phyloP scores from a whole-genome alignment of 1,284 basidiomycete genomes.

The Mixia osmundae region DNA sequence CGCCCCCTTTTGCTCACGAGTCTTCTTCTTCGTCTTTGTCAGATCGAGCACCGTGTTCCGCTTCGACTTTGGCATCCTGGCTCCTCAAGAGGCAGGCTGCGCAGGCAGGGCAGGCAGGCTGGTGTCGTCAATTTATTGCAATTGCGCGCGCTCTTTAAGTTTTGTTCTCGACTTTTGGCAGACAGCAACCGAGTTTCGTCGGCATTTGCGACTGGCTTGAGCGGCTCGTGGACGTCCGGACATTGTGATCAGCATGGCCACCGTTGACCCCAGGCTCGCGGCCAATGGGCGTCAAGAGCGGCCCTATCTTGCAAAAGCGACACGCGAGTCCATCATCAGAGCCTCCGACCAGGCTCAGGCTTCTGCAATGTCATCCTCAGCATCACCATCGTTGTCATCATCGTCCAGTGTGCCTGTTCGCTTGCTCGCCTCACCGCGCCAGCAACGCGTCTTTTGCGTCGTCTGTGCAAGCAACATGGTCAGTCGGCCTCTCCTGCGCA shows the following conservation, averaged over 20 bases:
- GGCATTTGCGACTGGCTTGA: no score
- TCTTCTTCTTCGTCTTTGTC: conserved; percentile 31
- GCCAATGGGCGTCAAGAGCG: neutral
- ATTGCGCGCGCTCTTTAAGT: no score
- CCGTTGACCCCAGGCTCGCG: neutral
- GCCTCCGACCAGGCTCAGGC: neutral
- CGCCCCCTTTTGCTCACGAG: conserved; percentile 47
- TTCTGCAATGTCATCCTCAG: neutral
- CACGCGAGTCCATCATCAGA: neutral
- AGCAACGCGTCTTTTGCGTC: conserved; percentile 45
- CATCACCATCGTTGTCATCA: neutral
- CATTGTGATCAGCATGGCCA: neutral
- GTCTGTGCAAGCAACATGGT: conserved; percentile 96
- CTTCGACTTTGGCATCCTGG: conserved; percentile 12
- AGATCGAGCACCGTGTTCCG: conserved; percentile 28
- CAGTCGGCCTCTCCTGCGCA: conserved; percentile 16
- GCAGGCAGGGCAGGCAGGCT: no score
- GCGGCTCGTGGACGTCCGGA: neutral
- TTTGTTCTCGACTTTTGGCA: no score
- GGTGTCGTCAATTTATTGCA: no score
- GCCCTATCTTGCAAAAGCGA: neutral
- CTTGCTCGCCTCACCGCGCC: conserved; percentile 2
- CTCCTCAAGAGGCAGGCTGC: no score
- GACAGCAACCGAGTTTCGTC: no score
- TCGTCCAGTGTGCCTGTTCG: conserved; percentile 1